Evolutionary conservation across 495 filamentous ascomycete genomes (phyloP).

Genomic region (Cudoniella acicularis): DNA sequence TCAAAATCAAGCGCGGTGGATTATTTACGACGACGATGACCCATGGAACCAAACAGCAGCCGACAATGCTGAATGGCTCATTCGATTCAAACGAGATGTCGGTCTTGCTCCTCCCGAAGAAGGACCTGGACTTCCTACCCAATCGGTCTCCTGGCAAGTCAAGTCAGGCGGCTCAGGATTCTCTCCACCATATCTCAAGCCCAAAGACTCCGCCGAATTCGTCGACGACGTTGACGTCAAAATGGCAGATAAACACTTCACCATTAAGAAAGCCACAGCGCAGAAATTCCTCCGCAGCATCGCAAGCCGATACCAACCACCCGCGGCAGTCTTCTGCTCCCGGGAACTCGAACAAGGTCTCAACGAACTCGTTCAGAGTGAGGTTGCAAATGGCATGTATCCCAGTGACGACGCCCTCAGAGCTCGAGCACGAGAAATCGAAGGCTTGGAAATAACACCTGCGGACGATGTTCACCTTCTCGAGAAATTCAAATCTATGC

Average conservation of each 20-base stretch:
- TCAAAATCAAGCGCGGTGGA: constrained; percentile 53
- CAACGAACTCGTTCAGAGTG: constrained; percentile 34
- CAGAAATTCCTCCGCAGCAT: constrained; percentile 36
- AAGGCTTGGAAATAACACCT: constrained; percentile 35
- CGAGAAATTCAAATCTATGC: constrained; percentile 41
- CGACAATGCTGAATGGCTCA: constrained; percentile 69
- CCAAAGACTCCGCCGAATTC: constrained; percentile 25
- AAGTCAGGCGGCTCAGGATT: constrained; percentile 44
- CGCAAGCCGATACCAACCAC: constrained; percentile 32
- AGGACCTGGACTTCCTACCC: constrained; percentile 39
- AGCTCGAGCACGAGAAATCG: constrained; percentile 38
- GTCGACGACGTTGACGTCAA: constrained; percentile 24
- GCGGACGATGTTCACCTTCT: constrained; percentile 47
- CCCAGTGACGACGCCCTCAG: constrained; percentile 39
- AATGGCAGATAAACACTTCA: constrained; percentile 33
- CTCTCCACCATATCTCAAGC: constrained; percentile 36
- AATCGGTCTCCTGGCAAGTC: constrained; percentile 33
- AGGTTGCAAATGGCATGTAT: constrained; percentile 27
- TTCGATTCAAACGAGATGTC: constrained; percentile 61
- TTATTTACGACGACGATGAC: constrained; percentile 58
- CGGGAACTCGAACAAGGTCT: constrained; percentile 47
- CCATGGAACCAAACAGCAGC: constrained; percentile 73
- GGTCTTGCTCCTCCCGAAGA: constrained; percentile 46
- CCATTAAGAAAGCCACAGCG: constrained; percentile 33
- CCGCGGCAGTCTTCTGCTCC: constrained; percentile 47